Evolutionary conservation across 192 early-diverging fungal genomes (phyloP).

Genomic region (Pilobolus umbonatus): DNA sequence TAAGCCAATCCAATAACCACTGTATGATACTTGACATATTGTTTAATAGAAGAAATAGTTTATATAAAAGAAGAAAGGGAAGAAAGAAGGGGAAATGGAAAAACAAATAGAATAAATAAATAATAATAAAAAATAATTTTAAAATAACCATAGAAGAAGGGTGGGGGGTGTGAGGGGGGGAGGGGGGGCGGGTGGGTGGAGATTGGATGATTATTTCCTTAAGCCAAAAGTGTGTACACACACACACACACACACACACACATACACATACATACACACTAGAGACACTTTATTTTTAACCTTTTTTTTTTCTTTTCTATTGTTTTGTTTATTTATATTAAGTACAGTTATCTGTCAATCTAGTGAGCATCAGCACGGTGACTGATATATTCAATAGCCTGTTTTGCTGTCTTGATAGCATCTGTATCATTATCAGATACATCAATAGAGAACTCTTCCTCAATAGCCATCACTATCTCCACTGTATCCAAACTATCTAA

Average conservation of each 20-base stretch:
- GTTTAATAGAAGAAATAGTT: not conserved
- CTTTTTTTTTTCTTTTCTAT: too few species aligned
- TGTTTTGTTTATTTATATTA: too few species aligned
- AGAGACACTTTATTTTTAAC: too few species aligned
- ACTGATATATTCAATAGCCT: slow-evolving; percentile 85
- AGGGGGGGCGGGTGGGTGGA: too few species aligned
- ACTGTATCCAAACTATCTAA: slow-evolving; percentile 96
- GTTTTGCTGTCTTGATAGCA: slow-evolving; percentile 81
- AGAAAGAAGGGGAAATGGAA: not conserved
- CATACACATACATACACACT: too few species aligned
- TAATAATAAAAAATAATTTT: not conserved
- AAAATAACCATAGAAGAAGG: too few species aligned
- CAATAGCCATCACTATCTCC: slow-evolving; percentile 98
- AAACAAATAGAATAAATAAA: slow-evolving; percentile 10
- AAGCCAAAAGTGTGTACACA: too few species aligned
- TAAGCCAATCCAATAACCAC: slow-evolving; percentile 66
- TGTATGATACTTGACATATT: slow-evolving; percentile 54
- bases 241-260: too few species aligned
- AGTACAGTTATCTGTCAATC: slow-evolving; percentile 23
- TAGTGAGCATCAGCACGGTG: slow-evolving; percentile 70
- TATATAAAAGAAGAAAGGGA: not conserved
- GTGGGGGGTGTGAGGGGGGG: too few species aligned
- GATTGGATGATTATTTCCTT: too few species aligned
- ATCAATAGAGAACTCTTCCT: slow-evolving; percentile 99
- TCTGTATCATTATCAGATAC: slow-evolving; percentile 97